phyloP scores from a whole-genome alignment of 1,139 yeast species.

The Hansenula anomala region DNA sequence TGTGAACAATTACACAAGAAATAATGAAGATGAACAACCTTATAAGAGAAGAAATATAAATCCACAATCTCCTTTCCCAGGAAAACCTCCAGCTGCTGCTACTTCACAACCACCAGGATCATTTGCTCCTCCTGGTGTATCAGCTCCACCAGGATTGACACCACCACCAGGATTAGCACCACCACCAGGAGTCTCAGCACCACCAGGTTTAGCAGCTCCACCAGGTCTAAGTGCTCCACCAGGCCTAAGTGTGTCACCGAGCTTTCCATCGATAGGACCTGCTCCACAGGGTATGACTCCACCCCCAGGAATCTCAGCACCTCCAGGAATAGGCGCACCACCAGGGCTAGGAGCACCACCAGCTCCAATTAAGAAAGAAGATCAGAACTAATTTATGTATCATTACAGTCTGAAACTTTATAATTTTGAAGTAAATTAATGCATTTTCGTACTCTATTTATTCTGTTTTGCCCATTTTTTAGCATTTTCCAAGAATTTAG shows the following conservation, averaged over 20 bases:
- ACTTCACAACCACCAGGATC: constrained; percentile 3
- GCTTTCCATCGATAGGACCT: constrained; percentile 2
- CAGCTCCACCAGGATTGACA: constrained; percentile 25
- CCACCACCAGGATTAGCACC: constrained; percentile 20
- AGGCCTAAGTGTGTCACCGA: constrained; percentile 10
- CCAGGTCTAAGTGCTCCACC: constrained; percentile 17
- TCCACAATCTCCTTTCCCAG: constrained; percentile 9
- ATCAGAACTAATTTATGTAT: not conserved
- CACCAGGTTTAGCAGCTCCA: constrained; percentile 24
- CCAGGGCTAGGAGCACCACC: constrained; percentile 19
- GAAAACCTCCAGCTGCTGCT: constrained; percentile 10
- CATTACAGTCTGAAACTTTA: not conserved
- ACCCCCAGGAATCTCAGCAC: constrained; percentile 20
- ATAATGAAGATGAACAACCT: constrained; percentile 11
- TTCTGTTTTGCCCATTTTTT: constrained; percentile 48
- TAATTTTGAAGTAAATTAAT: no score
- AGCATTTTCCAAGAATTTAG: constrained; percentile 59
- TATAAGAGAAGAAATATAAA: constrained; percentile 18
- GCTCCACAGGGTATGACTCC: not conserved
- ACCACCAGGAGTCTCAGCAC: constrained; percentile 23
- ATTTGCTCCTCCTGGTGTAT: constrained; percentile 19
- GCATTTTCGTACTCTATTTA: constrained; percentile 1
- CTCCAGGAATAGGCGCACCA: constrained; percentile 24
- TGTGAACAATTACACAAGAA: constrained; percentile 21
- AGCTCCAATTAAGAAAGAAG: constrained; percentile 1